These are phyloP conservation scores for Saturnispora saitoi DNA, from an alignment of 805 yeast genomes.

Conservation along the genomic window DNA sequence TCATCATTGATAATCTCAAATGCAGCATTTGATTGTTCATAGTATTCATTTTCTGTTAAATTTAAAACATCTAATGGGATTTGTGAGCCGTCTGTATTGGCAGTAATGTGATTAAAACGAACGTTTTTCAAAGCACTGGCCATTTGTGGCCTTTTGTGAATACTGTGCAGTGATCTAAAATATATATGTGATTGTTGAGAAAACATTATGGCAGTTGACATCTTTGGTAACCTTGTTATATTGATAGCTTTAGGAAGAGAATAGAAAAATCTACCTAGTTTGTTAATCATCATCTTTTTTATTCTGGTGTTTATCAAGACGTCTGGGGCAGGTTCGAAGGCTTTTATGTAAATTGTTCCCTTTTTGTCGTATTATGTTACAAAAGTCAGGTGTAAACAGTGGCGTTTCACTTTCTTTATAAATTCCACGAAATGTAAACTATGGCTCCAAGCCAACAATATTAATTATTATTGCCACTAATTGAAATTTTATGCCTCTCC, in stretches of 20 bases:
- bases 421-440: too few species aligned
- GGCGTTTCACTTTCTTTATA: too few species aligned
- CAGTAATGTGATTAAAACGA: slow-evolving; percentile 22
- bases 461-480: too few species aligned
- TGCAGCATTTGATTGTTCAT: slow-evolving; percentile 53
- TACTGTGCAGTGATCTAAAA: not conserved
- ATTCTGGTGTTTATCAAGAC: too few species aligned
- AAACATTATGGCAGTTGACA: slow-evolving; percentile 1
- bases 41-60: slow-evolving; percentile 48
- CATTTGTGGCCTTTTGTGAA: slow-evolving; percentile 1
- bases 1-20: slow-evolving; percentile 61
- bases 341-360: too few species aligned
- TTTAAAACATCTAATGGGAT: slow-evolving; percentile 45
- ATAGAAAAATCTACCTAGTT: too few species aligned
- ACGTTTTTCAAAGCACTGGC: slow-evolving; percentile 1
- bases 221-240: not conserved
- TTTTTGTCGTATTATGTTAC: too few species aligned
- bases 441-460: too few species aligned
- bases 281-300: too few species aligned
- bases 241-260: not conserved
- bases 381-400: too few species aligned
- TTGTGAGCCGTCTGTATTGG: slow-evolving; percentile 44
- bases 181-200: not conserved
- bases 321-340: too few species aligned
- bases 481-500: too few species aligned